These are phyloP conservation scores for Fraxinus quadrangulata DNA, from an alignment of 257 asterid species.

Conservation along the genomic window DNA sequence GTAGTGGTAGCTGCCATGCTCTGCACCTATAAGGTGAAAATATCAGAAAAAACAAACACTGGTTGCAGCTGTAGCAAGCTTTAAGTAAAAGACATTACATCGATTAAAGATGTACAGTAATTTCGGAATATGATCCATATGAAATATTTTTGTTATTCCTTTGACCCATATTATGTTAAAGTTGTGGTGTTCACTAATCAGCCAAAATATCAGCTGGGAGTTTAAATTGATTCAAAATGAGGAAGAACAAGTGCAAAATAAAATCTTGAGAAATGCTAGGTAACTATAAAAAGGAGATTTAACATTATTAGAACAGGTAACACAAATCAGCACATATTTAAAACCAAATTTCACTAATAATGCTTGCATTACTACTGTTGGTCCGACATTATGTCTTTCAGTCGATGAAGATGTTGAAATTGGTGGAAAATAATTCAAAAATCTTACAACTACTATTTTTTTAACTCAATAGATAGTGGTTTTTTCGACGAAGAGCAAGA, in stretches of 20 bases:
- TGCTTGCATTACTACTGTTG: neutral
- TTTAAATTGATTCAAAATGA: neutral
- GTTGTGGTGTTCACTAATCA: neutral
- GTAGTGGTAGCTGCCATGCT: neutral
- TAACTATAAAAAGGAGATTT: neutral
- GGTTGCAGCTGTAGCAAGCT: neutral
- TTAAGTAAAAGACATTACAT: neutral
- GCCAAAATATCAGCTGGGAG: neutral
- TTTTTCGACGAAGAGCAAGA: constrained; percentile 14
- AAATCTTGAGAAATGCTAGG: neutral
- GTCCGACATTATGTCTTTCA: neutral
- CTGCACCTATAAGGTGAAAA: neutral
- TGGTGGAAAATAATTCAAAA: neutral
- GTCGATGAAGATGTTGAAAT: neutral
- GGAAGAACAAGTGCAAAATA: neutral
- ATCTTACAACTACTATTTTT: neutral
- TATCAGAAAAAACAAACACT: neutral
- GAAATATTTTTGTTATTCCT: neutral
- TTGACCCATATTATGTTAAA: neutral
- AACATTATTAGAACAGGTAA: neutral
- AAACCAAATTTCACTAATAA: neutral
- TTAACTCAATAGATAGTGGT: neutral
- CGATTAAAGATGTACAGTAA: neutral
- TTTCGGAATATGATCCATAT: neutral
- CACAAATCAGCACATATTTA: neutral